Evolutionary conservation across 225 moss, liverwort and hornwort species (phyloP).

Genomic region (Pseudoscleropodium purum): DNA sequence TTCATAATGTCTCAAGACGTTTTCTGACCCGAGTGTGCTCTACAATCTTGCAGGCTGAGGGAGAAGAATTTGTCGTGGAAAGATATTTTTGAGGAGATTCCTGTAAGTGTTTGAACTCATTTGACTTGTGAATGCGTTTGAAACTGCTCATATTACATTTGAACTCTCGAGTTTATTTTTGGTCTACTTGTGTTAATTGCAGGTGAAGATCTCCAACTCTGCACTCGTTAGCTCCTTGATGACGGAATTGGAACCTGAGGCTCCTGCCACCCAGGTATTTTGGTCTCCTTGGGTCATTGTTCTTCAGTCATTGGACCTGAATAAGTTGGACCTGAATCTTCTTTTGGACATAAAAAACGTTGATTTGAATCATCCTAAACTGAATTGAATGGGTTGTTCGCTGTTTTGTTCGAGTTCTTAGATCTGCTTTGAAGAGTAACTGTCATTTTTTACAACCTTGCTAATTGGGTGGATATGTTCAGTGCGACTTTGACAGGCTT

Average conservation of each 20-base stretch:
- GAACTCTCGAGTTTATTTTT: not conserved
- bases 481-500: slow-evolving; percentile 91
- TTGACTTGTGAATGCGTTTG: not conserved
- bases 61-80: slow-evolving; percentile 90
- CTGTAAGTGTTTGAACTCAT: slow-evolving; percentile 36
- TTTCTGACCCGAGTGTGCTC: not conserved
- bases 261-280: slow-evolving; percentile 68
- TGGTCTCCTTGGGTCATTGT: slow-evolving; percentile 24
- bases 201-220: slow-evolving; percentile 95
- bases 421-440: not conserved
- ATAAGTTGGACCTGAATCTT: not conserved
- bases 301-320: not conserved
- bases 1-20: not conserved
- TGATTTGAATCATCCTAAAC: not conserved
- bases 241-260: slow-evolving; percentile 83
- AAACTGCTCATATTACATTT: not conserved
- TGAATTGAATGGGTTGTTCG: not conserved
- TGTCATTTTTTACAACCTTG: not conserved
- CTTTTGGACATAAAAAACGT: not conserved
- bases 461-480: slow-evolving; percentile 10
- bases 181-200: slow-evolving; percentile 2
- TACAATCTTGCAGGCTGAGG: slow-evolving; percentile 48
- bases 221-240: slow-evolving; percentile 80
- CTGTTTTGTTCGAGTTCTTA: not conserved
- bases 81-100: slow-evolving; percentile 89